Evolutionary conservation across 495 filamentous ascomycete species (phyloP), one percentile per base, ranked within the genome.

Genomic region (Astrothelium macrocarpum): DNA sequence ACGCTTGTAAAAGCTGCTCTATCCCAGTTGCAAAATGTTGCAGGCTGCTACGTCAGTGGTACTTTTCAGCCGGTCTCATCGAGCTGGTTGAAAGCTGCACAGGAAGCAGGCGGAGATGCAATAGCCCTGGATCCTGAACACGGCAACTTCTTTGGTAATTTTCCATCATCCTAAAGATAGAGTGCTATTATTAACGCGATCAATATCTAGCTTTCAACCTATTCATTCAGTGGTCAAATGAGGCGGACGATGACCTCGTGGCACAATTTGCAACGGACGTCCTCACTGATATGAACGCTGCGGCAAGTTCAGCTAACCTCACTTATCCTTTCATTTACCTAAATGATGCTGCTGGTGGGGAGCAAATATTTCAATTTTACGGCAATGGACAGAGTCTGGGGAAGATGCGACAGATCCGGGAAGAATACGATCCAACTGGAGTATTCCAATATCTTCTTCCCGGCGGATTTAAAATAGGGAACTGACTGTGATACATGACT

Each of bases 281-380:
- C 7, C 36, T 39, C 36, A 39, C 36, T 16, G 36, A 7, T 7
- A 39, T 39, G 36, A 16, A 85, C 0, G 82, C 75, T 1, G 78
- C 76, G 81, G 84, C 84, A 77, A 80, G 59, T 7, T 16, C 26
- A 10, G 53, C 53, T 5, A 29, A 29, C n/a, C n/a, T 58, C 7
- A 25, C 7, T n/a, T 29, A 58, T 11, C 53, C 53, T 58, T 58
- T 58, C 28, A 23, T 58, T 7, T 58, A 25, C 53, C 20, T 58
- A 5, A 58, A 58, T 29, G 53, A 58, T 29, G 53, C 53, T 58
- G 53, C 20, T n/a, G 20, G 20, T n/a, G 53, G 53, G 11, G 53
- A 58, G 53, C 53, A 58, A n/a, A 29, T 58, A 5, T 25, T 7
- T 29, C 20, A 23, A 25, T 58, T 7, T 11, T 58, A 58, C 53